Evolutionary conservation across 768 basidiomycete genomes (phyloP).

Genomic region (Galerina sulciceps): DNA sequence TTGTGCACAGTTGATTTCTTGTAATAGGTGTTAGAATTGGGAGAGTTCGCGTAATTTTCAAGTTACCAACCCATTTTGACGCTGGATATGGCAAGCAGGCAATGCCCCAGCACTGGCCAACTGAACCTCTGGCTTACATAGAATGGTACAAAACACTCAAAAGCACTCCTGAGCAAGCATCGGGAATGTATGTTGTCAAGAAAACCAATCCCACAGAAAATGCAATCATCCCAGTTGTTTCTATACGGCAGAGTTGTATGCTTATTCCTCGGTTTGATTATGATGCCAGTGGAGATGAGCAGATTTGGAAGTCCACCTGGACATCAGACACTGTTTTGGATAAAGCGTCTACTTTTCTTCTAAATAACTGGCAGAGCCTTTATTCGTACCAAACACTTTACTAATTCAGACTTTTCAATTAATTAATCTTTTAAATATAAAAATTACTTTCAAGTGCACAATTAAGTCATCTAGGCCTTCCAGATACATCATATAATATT

Average conservation of each 20-base stretch:
- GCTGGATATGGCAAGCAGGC: background rate
- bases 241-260: conserved; percentile 10
- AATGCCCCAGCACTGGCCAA: background rate
- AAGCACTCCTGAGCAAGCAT: background rate
- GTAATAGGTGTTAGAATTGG: background rate
- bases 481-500: no score
- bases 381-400: background rate
- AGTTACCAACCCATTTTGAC: conserved; percentile 1
- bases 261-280: background rate
- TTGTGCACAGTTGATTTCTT: background rate
- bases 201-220: background rate
- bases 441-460: no score
- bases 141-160: conserved; percentile 8
- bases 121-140: conserved; percentile 9
- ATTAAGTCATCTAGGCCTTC: no score
- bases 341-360: background rate
- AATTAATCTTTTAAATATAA: no score
- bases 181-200: conserved; percentile 9
- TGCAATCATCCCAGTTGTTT: background rate
- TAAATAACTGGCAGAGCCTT: conserved; percentile 2
- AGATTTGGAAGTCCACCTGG: background rate
- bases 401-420: no score
- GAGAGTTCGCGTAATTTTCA: conserved; percentile 9
- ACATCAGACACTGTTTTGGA: conserved; percentile 2
- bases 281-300: background rate